Conservation (phyloP, 257 asterid genomes). For the Solanum arcanum region DNA sequence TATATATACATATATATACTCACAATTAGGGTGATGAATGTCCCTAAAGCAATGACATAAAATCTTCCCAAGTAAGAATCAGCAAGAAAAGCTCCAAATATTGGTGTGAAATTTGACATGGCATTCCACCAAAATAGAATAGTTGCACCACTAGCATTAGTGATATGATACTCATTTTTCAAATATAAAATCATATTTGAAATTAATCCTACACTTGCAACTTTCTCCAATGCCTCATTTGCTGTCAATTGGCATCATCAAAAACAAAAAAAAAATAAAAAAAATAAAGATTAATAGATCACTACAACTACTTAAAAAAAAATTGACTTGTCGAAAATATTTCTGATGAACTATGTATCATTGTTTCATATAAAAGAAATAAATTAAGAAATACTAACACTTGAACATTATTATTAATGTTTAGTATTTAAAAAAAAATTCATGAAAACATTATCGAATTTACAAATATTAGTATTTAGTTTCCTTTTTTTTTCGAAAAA, state of each 20-base stretch:
- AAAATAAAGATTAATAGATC: background rate
- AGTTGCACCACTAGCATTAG: slow-evolving; percentile 27
- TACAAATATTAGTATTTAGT: too few relatives aligned
- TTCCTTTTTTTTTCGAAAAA: background rate
- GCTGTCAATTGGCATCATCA: slow-evolving; percentile 15
- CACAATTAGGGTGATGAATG: slow-evolving; percentile 34
- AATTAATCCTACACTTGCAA: slow-evolving; percentile 51
- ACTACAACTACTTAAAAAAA: background rate
- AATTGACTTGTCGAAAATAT: background rate
- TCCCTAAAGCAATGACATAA: slow-evolving; percentile 35
- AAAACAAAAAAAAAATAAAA: too few relatives aligned
- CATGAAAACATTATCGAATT: too few relatives aligned
- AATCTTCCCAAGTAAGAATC: slow-evolving; percentile 76
- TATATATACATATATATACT: background rate
- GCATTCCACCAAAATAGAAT: slow-evolving; percentile 55
- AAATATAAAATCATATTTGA: slow-evolving; percentile 57
- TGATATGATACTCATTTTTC: slow-evolving; percentile 33
- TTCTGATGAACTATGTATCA: too few relatives aligned
- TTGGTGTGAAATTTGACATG: slow-evolving; percentile 49
- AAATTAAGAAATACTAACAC: too few relatives aligned
- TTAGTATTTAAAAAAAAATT: too few relatives aligned
- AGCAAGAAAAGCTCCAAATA: slow-evolving; percentile 67
- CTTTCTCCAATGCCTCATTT: slow-evolving; percentile 70
- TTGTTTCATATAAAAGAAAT: too few relatives aligned
- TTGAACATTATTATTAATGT: too few relatives aligned